Evolutionary conservation across 345 rosid genomes (phyloP).

Genomic region (Hibiscus trionum): DNA sequence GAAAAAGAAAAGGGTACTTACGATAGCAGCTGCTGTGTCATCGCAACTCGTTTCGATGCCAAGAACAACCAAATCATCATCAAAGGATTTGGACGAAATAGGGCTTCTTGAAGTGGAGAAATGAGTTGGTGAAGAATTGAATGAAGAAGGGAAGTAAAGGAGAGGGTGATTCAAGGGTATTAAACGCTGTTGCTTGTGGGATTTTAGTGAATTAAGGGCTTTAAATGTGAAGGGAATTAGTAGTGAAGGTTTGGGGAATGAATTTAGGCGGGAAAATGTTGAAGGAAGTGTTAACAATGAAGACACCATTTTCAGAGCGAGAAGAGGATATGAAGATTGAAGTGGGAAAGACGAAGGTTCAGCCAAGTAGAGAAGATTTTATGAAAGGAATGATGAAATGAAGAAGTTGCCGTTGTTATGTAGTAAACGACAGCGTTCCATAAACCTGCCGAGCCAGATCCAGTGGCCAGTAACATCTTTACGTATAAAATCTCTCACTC

Average conservation of each 20-base stretch:
- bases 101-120: constrained; percentile 14
- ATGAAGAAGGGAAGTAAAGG: constrained; percentile 10
- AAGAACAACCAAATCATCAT: constrained; percentile 60
- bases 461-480: no score
- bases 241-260: constrained; percentile 17
- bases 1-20: constrained; percentile 21
- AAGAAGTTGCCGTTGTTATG: no score
- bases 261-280: constrained; percentile 38
- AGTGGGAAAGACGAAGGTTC: neutral
- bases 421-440: neutral
- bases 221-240: constrained; percentile 10
- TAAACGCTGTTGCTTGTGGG: neutral
- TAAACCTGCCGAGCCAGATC: neutral
- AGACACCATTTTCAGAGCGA: constrained; percentile 16
- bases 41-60: constrained; percentile 98
- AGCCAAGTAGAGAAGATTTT: neutral
- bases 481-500: no score
- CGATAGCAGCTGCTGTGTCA: constrained; percentile 95
- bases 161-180: constrained; percentile 11
- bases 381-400: neutral
- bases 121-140: constrained; percentile 11
- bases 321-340: neutral
- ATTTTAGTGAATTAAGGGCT: constrained; percentile 10
- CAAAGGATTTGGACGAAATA: constrained; percentile 10
- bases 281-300: constrained; percentile 24